Conservation (phyloP, 2,329 filamentous ascomycete genomes). For the Juglanconis juglandina region DNA sequence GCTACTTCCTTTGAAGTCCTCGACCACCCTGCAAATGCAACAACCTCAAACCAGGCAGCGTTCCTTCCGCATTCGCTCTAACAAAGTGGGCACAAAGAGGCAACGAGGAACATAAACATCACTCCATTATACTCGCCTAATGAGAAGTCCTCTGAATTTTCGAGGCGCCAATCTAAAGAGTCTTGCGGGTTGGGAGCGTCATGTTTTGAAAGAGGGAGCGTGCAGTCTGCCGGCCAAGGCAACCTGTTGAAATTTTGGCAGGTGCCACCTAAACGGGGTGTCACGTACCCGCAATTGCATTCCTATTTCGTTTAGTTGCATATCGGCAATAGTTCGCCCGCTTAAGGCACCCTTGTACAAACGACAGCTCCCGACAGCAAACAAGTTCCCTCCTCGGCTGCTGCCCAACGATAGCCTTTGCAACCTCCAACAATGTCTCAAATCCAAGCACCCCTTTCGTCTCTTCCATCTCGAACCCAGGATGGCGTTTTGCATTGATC, state of each 20-base stretch:
- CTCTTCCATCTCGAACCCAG: no score
- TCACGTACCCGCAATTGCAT: constrained; percentile 7
- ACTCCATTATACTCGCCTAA: not conserved
- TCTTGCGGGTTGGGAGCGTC: not conserved
- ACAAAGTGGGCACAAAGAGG: not conserved
- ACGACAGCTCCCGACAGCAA: not conserved
- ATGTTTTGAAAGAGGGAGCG: not conserved
- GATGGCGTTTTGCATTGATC: no score
- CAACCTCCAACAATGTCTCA: no score
- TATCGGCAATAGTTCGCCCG: not conserved
- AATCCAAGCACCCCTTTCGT: no score
- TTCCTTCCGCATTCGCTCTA: not conserved
- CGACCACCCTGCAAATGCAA: not conserved
- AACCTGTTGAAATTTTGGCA: constrained; percentile 8
- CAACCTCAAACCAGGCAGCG: not conserved
- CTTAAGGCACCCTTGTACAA: not conserved
- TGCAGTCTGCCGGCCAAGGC: no score
- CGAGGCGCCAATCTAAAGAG: not conserved
- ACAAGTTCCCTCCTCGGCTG: not conserved
- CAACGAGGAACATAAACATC: not conserved
- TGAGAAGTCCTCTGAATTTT: not conserved
- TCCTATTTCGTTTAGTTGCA: not conserved
- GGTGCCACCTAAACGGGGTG: constrained; percentile 3
- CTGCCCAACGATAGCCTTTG: no score
- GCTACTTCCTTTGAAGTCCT: not conserved